Conservation (phyloP, 805 yeast genomes). For the Metschnikowia shivogae region DNA sequence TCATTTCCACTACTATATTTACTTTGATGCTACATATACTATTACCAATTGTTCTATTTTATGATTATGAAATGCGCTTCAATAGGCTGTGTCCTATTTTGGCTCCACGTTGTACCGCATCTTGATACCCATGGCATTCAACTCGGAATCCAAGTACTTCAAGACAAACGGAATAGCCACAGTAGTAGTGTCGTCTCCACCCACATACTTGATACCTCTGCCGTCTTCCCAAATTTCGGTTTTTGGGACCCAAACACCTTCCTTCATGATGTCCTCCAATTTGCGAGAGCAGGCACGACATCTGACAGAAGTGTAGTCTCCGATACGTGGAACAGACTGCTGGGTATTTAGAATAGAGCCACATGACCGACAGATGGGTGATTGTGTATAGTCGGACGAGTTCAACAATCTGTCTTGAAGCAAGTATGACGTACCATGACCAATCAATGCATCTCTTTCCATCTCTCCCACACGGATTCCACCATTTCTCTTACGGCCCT, state of each 20-base stretch:
- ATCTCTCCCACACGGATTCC: slow-evolving; percentile 99
- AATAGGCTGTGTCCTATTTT: slow-evolving; percentile 9
- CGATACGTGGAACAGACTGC: slow-evolving; percentile 85
- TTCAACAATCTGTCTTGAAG: slow-evolving; percentile 92
- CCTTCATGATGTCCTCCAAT: slow-evolving; percentile 51
- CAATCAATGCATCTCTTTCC: slow-evolving; percentile 99
- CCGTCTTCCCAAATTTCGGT: slow-evolving; percentile 96
- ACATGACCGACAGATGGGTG: slow-evolving; percentile 85
- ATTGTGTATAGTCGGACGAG: slow-evolving; percentile 92
- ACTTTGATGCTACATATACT: too few relatives aligned
- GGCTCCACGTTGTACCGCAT: slow-evolving; percentile 86
- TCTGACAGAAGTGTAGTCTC: slow-evolving; percentile 69
- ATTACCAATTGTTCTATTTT: too few relatives aligned
- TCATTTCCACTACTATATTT: too few relatives aligned
- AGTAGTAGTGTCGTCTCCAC: slow-evolving; percentile 91
- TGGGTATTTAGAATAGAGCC: slow-evolving; percentile 91
- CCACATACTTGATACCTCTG: slow-evolving; percentile 83
- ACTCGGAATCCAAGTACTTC: slow-evolving; percentile 90
- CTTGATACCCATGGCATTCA: slow-evolving; percentile 96
- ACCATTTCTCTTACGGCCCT: slow-evolving; percentile 97
- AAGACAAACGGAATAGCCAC: slow-evolving; percentile 96
- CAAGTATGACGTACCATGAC: slow-evolving; percentile 95
- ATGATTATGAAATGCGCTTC: neutral
- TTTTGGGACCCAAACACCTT: slow-evolving; percentile 53
- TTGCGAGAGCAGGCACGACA: slow-evolving; percentile 89